Evolutionary conservation across 2,329 filamentous ascomycete genomes (phyloP).

Genomic region (Onygenales sp.): DNA sequence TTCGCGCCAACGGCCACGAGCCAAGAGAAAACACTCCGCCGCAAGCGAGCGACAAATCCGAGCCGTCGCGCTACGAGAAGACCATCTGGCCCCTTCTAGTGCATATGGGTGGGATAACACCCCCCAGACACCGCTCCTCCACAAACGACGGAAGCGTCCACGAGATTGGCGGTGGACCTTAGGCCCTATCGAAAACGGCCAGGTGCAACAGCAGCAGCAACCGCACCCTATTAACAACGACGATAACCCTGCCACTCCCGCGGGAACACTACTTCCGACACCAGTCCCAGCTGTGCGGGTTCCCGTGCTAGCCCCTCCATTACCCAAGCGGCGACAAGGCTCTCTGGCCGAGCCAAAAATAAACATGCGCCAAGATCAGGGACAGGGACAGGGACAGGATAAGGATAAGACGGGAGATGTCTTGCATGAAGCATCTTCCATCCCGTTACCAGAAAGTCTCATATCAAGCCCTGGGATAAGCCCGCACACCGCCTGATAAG

Average conservation of each 20-base stretch:
- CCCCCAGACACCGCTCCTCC: conserved; percentile 45
- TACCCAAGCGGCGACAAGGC: background rate
- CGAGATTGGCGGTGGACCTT: conserved; percentile 52
- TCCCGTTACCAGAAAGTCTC: conserved; percentile 1
- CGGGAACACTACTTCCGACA: background rate
- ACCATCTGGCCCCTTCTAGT: conserved; percentile 28
- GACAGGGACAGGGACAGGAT: background rate
- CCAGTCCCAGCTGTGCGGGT: background rate
- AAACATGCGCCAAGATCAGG: background rate
- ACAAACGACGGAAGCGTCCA: conserved; percentile 43
- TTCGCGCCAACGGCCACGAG: conserved; percentile 5
- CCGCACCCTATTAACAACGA: background rate
- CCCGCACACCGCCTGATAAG: background rate
- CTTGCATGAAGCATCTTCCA: background rate
- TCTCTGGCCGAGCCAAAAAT: background rate
- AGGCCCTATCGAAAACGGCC: conserved; percentile 29
- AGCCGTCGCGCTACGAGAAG: conserved; percentile 30
- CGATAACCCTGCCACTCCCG: background rate
- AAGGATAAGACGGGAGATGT: background rate
- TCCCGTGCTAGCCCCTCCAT: background rate
- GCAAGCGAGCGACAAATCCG: conserved; percentile 24
- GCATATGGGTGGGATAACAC: conserved; percentile 29
- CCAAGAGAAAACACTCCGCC: conserved; percentile 6
- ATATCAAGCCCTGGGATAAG: conserved; percentile 1
- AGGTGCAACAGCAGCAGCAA: conserved; percentile 3